Evolutionary conservation across 768 basidiomycete genomes (phyloP), one percentile per base, ranked within the genome.

Genomic region (Butyriboletus loyo): DNA sequence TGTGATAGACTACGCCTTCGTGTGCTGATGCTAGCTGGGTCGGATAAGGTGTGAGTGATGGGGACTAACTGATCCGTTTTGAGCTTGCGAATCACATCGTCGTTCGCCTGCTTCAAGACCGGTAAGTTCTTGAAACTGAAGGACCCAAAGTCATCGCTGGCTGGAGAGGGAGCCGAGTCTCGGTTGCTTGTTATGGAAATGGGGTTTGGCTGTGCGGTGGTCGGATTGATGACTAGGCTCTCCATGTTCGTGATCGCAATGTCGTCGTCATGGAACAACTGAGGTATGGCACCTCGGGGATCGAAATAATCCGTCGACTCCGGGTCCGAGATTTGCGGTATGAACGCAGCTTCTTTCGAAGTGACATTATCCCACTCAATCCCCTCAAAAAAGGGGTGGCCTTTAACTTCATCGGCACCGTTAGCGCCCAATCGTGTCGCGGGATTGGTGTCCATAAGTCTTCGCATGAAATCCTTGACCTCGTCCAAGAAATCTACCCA

Each of bases 281-380:
- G 90, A 28, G 87, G 83, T 39, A 90, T 83, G 15, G 96, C 96
- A 4, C 97, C 97, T 39, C 97, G 86, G 55, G 94, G 83, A 73
- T 99, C 97, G 63, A 99, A 99, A 73, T 99, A 99, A 69, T 99
- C 97, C n/a, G 97, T 99, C 21, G 93, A 96, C 72, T 98, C 95
- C 5, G 95, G 94, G 70, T 98, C 95, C 14, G 88, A 83, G 31
- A 97, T 84, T 65, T 94, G 89, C 42, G 97, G 97, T 46, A 98
- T 92, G 74, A 99, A 99, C 30, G 87, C 90, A 10, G 94, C 93
- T 71, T 96, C 89, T 6, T 85, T 83, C 8, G 83, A 83, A 8
- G 91, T 90, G 49, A 99, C 85, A 53, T 88, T 87, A 51, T 91
- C 84, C 97, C 97, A 99, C 55, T 98, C 89, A 57, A 98, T 88